Evolutionary conservation across 805 yeast species (phyloP).

Genomic region (Hermanozyma aechmeae): DNA sequence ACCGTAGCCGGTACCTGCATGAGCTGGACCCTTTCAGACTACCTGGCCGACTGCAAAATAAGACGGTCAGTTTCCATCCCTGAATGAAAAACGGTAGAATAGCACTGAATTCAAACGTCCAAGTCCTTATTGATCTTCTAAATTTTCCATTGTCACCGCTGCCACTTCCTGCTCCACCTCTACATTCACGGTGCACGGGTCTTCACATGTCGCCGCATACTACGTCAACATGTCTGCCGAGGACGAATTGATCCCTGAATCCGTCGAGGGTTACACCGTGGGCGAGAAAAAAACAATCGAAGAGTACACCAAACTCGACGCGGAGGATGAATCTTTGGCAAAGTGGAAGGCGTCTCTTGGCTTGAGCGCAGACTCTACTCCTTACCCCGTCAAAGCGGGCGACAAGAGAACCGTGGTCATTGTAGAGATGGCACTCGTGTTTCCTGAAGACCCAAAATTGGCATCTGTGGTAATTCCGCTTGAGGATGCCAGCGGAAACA

Average conservation of each 20-base stretch:
- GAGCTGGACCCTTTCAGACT: too few species aligned
- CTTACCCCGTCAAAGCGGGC: conserved; percentile 58
- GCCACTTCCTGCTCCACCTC: too few species aligned
- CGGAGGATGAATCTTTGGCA: conserved; percentile 81
- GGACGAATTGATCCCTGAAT: conserved; percentile 57
- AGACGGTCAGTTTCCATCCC: too few species aligned
- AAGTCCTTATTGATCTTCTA: conserved; percentile 12
- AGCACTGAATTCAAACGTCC: conserved; percentile 15
- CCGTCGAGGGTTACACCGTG: conserved; percentile 54
- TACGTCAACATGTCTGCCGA: conserved; percentile 21
- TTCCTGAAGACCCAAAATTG: conserved; percentile 50
- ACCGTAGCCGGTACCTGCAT: too few species aligned
- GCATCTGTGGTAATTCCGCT: conserved; percentile 60
- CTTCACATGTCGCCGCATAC: too few species aligned
- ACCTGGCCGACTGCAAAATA: too few species aligned
- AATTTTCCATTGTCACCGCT: too few species aligned
- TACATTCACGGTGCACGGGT: too few species aligned
- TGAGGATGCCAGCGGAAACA: conserved; percentile 47
- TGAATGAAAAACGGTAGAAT: too few species aligned
- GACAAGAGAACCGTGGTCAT: conserved; percentile 75
- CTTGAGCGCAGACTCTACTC: conserved; percentile 41
- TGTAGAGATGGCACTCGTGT: conserved; percentile 60
- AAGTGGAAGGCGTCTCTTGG: conserved; percentile 92
- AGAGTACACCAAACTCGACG: conserved; percentile 76
- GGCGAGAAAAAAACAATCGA: conserved; percentile 70